Base-by-base conservation (phyloP, 495 filamentous ascomycete genomes). In the Astrocystis sublimbata region DNA sequence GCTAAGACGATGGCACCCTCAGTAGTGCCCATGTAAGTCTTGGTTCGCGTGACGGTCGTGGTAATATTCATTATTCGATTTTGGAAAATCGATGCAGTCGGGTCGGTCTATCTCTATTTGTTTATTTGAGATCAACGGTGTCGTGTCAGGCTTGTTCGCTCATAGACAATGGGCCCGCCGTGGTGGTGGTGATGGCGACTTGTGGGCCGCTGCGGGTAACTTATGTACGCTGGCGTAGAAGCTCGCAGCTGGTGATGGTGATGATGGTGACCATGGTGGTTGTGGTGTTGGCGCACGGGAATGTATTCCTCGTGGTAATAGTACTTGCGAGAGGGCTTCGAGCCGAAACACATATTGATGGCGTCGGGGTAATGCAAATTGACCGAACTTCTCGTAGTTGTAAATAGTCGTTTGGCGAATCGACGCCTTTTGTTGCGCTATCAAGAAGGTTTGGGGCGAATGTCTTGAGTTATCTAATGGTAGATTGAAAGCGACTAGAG, bases 221-320 rank as follows among this genome's bases (percentile, higher is more conserved):
- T 53, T 19, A 62, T 17, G 9, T 36, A 41, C 28, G 45, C 31
- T 13, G 60, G 60, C 19, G 60, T 49, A 17, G 60, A 55, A 7
- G n/a, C 60, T 31, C 60, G 42, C 15, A 75, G 73, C n/a, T 75
- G 65, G n/a, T 64, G 64, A 55, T 68, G 65, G 26, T 70, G 65
- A 8, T 63, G 59, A 36, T 61, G 64, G 52, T 68, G 68, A 56
- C 67, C 54, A 21, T 61, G 24, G 24, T 63, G 54, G 35, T 40
- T 40, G 26, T 49, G 58, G n/a, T 63, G 66, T 41, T 65, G 71
- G 24, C 74, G 59, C 58, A 71, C 70, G 58, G 76, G 78, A 55
- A 79, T 76, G 60, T 74, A 72, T 54, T 81, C 78, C 67, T 81
- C 76, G 70, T 76, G 76, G 67, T 81, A 81, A 68, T 81, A 81